These are phyloP conservation scores for Catunica adiposa DNA, from an alignment of 2,329 filamentous ascomycete genomes.

Conservation along the genomic window DNA sequence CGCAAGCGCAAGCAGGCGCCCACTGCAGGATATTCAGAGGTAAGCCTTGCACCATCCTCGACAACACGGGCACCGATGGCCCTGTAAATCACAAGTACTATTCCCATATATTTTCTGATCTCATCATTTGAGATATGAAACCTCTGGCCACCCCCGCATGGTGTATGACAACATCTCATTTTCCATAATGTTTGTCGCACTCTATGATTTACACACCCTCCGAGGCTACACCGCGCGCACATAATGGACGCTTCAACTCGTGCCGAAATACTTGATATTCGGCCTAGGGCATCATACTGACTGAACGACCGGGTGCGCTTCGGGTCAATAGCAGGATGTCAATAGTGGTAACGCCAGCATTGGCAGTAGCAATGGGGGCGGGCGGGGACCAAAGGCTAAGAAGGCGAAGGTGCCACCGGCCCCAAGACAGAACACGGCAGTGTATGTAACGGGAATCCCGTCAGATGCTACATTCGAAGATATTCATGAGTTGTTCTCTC, in stretches of 20 bases:
- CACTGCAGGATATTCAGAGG: conserved; percentile 23
- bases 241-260: neutral
- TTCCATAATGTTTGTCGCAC: neutral
- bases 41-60: neutral
- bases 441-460: conserved; percentile 83
- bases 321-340: conserved; percentile 6
- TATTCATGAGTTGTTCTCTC: conserved; percentile 65
- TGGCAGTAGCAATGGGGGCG: conserved; percentile 20
- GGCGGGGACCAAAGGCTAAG: conserved; percentile 19
- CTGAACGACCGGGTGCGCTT: conserved; percentile 8
- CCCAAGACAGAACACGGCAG: conserved; percentile 61
- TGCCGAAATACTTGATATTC: neutral
- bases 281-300: conserved; percentile 13
- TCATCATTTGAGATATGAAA: too few species aligned
- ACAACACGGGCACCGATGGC: neutral
- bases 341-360: conserved; percentile 4
- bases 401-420: conserved; percentile 32
- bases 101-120: too few species aligned
- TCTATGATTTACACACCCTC: neutral
- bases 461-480: conserved; percentile 63
- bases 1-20: conserved; percentile 28
- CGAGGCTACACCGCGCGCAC: neutral
- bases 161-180: neutral
- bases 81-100: neutral
- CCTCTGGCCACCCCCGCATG: neutral